Percentiles rank a stretch among this genome's conserved stretches.
Evolutionary conservation across 805 yeast genomes (phyloP).

Genomic region (Candida suzukii): DNA sequence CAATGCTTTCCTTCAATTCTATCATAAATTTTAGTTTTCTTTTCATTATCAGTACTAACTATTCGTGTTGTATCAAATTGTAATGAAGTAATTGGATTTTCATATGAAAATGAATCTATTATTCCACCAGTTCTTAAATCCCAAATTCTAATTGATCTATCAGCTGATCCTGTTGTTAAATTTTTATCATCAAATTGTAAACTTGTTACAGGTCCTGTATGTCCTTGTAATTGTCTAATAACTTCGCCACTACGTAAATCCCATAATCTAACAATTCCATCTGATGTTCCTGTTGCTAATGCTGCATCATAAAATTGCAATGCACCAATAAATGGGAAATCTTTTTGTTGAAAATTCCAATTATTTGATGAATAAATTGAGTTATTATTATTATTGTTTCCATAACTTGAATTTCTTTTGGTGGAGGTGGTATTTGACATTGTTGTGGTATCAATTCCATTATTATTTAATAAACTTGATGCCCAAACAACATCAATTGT

Average conservation of each 20-base stretch:
- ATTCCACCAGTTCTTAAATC: conserved; percentile 64
- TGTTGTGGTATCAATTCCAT: conserved; percentile 1
- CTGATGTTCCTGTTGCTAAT: conserved; percentile 70
- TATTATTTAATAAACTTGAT: conserved; percentile 26
- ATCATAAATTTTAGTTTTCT: conserved; percentile 50
- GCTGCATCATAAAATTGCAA: conserved; percentile 72
- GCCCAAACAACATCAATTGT: conserved; percentile 67
- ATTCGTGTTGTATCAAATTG: conserved; percentile 55
- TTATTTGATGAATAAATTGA: too few relatives aligned
- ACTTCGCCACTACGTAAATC: conserved; percentile 67
- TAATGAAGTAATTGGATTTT: conserved; percentile 44
- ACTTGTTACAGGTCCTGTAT: conserved; percentile 60
- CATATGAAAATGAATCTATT: conserved; percentile 54
- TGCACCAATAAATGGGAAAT: conserved; percentile 49
- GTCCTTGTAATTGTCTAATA: conserved; percentile 55
- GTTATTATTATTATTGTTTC: too few relatives aligned
- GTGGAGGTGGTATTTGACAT: too few relatives aligned
- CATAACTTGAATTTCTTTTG: too few relatives aligned
- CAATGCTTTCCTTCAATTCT: conserved; percentile 46
- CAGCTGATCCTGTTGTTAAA: conserved; percentile 56
- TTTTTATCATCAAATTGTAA: conserved; percentile 63
- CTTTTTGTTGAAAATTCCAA: conserved; percentile 1
- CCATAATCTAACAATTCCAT: conserved; percentile 72
- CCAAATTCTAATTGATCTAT: conserved; percentile 63
- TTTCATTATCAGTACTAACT: conserved; percentile 42